Evolutionary conservation across 306 rosid species (phyloP).

Genomic region (Aeschynomene evenia): DNA sequence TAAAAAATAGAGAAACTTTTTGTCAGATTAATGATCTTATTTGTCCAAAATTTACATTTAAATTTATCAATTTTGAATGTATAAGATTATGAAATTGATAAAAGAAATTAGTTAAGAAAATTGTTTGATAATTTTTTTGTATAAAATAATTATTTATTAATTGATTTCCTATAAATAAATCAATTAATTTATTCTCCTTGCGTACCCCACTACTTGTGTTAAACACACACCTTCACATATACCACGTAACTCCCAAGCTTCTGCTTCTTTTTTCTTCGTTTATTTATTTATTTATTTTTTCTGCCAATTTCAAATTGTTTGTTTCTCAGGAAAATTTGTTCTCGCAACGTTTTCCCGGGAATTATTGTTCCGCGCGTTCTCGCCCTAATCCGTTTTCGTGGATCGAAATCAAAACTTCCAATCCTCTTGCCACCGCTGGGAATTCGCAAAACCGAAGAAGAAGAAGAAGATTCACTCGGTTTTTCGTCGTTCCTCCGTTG

Average conservation of each 20-base stretch:
- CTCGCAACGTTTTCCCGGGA: conserved; percentile 5
- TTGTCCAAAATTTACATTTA: no score
- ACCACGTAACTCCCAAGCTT: background rate
- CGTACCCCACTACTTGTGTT: conserved; percentile 4
- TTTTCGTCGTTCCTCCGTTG: background rate
- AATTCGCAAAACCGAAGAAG: background rate
- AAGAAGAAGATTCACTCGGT: background rate
- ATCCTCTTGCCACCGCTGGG: background rate
- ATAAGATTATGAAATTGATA: no score
- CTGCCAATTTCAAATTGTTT: conserved; percentile 35
- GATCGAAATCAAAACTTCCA: conserved; percentile 17
- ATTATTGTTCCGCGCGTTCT: background rate
- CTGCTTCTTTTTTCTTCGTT: conserved; percentile 19
- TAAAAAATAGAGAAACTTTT: no score
- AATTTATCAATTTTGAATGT: no score
- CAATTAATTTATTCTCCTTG: background rate
- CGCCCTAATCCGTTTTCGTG: background rate
- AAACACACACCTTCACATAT: conserved; percentile 11
- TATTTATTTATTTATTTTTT: background rate
- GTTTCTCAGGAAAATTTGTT: conserved; percentile 21
- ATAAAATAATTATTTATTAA: no score
- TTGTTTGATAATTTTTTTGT: no score
- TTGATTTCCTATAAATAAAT: no score
- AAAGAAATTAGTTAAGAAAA: no score
- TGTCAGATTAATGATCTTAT: no score